A percentile compares a stretch with the other conserved stretches of the same genome.
These are phyloP conservation scores for Dioscorea zingiberensis DNA, from an alignment of 106 monocot genomes.

Conservation along the genomic window DNA sequence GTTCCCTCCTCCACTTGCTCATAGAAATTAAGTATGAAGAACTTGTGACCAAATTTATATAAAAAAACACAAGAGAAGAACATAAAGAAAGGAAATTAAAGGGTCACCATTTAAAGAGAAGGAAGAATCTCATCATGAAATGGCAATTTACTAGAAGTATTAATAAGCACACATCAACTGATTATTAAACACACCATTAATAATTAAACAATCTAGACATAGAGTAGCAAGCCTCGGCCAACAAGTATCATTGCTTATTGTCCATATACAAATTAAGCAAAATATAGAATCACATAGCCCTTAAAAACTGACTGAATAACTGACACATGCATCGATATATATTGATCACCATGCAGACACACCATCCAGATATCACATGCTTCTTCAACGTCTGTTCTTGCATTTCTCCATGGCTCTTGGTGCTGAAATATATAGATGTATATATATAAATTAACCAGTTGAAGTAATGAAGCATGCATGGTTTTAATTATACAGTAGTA, in stretches of 20 bases:
- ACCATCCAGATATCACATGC: background rate
- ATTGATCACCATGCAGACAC: background rate
- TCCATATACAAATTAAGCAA: slow-evolving; percentile 23
- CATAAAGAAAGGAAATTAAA: too few species aligned
- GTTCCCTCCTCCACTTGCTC: too few species aligned
- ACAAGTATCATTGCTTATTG: slow-evolving; percentile 36
- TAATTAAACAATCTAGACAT: slow-evolving; percentile 5
- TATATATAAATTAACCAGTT: background rate
- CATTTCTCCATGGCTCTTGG: slow-evolving; percentile 63
- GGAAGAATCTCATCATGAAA: too few species aligned
- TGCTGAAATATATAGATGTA: slow-evolving; percentile 29
- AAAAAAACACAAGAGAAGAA: too few species aligned
- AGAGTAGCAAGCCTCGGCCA: background rate
- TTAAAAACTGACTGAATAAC: background rate
- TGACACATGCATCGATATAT: background rate
- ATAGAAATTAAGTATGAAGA: too few species aligned
- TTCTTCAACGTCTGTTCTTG: slow-evolving; percentile 50
- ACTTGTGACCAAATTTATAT: too few species aligned
- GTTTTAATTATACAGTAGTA: background rate
- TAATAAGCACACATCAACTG: too few species aligned
- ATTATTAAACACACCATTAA: slow-evolving; percentile 16
- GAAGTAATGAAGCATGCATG: too few species aligned
- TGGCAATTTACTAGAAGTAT: too few species aligned
- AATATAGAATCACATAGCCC: slow-evolving; percentile 5
- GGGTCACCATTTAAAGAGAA: too few species aligned